These are phyloP conservation scores for Paraurostyla sp. DNA, from an alignment of 73 alveolate genomes.

Conservation along the genomic window DNA sequence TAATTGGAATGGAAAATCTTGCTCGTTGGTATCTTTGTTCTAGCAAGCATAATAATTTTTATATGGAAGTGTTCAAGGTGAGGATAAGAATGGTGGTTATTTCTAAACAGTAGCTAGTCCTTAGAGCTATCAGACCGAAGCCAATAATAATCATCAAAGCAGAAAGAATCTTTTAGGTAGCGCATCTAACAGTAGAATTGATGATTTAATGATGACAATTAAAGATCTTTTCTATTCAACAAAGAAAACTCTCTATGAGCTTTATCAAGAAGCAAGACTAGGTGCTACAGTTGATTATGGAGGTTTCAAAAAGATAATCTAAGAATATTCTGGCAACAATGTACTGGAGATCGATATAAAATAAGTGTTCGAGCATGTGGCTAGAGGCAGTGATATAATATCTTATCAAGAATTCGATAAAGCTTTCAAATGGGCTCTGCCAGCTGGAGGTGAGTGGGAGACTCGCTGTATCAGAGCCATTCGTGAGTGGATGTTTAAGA, in stretches of 20 bases:
- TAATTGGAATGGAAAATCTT: slow-evolving; percentile 39
- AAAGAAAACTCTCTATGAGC: slow-evolving; percentile 34
- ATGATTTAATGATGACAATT: slow-evolving; percentile 4
- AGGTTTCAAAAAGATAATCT: slow-evolving; percentile 25
- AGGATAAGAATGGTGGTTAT: not conserved
- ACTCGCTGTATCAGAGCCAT: slow-evolving; percentile 42
- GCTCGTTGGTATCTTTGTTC: slow-evolving; percentile 36
- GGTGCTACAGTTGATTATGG: slow-evolving; percentile 32
- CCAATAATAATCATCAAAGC: not conserved
- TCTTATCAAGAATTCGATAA: slow-evolving; percentile 45
- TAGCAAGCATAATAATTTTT: slow-evolving; percentile 4
- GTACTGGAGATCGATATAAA: not conserved
- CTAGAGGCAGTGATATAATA: slow-evolving; percentile 34
- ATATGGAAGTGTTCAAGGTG: slow-evolving; percentile 3
- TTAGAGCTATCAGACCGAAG: not conserved
- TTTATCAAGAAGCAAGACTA: slow-evolving; percentile 54
- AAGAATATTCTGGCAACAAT: not conserved
- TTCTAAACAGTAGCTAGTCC: not conserved
- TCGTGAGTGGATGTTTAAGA: slow-evolving; percentile 78
- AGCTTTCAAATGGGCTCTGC: slow-evolving; percentile 39
- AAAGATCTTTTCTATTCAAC: slow-evolving; percentile 60
- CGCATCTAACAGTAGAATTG: no score
- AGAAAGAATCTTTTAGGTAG: no score
- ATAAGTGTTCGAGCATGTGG: slow-evolving; percentile 4
- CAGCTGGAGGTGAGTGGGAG: slow-evolving; percentile 59